A percentile compares a stretch with the other conserved stretches of the same genome.
phyloP scores from a whole-genome alignment of 495 filamentous ascomycete genomes.

The Chaetomium fimeti region DNA sequence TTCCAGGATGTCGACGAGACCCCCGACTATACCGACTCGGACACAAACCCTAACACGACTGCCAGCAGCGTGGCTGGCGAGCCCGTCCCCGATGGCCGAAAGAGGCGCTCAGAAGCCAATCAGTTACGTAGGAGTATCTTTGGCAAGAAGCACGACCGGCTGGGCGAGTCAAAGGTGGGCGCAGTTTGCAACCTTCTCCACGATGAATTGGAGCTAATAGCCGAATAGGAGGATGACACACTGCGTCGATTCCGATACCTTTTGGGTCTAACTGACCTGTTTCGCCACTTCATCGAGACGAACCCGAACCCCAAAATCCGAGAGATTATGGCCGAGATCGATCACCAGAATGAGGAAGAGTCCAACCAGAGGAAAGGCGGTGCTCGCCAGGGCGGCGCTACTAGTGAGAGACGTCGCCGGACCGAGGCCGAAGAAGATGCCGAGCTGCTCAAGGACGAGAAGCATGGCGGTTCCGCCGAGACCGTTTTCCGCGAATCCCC shows the following conservation, averaged over 20 bases:
- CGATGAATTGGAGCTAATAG: slow-evolving; percentile 15
- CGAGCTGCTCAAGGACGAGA: slow-evolving; percentile 89
- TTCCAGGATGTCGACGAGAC: slow-evolving; percentile 73
- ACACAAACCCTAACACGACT: slow-evolving; percentile 89
- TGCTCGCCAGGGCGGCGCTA: slow-evolving; percentile 79
- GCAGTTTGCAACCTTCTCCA: neutral
- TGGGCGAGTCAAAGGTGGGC: slow-evolving; percentile 87
- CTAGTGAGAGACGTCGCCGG: slow-evolving; percentile 72
- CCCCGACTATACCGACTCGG: slow-evolving; percentile 84
- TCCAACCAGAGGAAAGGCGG: slow-evolving; percentile 67
- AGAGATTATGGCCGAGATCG: slow-evolving; percentile 88
- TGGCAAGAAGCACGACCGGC: slow-evolving; percentile 86
- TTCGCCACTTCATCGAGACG: slow-evolving; percentile 98
- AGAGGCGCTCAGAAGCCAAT: slow-evolving; percentile 77
- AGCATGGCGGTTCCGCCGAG: slow-evolving; percentile 76
- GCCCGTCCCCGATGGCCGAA: slow-evolving; percentile 69
- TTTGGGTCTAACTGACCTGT: slow-evolving; percentile 91
- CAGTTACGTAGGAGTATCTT: slow-evolving; percentile 85
- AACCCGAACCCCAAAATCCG: slow-evolving; percentile 91
- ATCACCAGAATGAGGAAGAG: slow-evolving; percentile 82
- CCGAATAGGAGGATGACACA: slow-evolving; percentile 84
- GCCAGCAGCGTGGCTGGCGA: slow-evolving; percentile 85
- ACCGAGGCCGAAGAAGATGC: slow-evolving; percentile 99
- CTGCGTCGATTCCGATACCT: slow-evolving; percentile 94
- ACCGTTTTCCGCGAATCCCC: slow-evolving; percentile 94